phyloP scores from a whole-genome alignment of 2,329 filamentous ascomycete species.

The Colletotrichum ledebouriae region DNA sequence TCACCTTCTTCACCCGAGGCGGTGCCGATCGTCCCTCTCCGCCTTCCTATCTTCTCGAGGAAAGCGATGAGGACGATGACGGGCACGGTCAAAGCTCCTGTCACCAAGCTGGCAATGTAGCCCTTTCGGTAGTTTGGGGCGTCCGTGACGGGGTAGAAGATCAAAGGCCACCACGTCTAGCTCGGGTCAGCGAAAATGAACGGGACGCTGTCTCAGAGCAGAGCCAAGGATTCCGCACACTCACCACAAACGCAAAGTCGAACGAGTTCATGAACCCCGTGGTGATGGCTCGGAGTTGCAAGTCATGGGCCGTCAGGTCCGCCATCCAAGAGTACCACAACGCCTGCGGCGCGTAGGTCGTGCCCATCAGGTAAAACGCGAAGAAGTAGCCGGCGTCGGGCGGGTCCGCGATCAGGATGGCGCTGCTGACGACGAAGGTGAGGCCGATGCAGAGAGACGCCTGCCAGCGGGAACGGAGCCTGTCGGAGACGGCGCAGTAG shows the following conservation, averaged over 20 bases:
- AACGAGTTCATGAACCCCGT: conserved; percentile 60
- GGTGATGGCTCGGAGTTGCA: conserved; percentile 58
- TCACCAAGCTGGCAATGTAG: conserved; percentile 56
- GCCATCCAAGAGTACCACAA: conserved; percentile 63
- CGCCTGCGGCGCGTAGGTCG: conserved; percentile 60
- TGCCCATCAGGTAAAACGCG: conserved; percentile 59
- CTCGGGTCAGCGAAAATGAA: background rate
- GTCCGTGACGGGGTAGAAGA: conserved; percentile 57
- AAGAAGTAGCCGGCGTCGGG: conserved; percentile 56
- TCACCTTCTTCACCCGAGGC: background rate
- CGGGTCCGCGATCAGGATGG: conserved; percentile 53
- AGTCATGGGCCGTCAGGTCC: conserved; percentile 55
- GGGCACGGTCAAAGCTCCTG: conserved; percentile 53
- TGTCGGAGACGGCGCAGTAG: conserved; percentile 58
- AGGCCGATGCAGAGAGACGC: conserved; percentile 57
- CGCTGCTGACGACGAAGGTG: conserved; percentile 57
- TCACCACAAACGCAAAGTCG: conserved; percentile 55
- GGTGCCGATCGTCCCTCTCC: conserved; percentile 14
- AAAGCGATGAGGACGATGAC: conserved; percentile 54
- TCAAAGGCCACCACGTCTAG: conserved; percentile 54
- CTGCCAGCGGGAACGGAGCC: conserved; percentile 58
- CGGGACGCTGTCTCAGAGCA: too few species aligned
- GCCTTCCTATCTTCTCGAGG: conserved; percentile 49
- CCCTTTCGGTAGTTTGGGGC: conserved; percentile 55
- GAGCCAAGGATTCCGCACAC: background rate